These are phyloP conservation scores for Cyclotella baltica DNA, from an alignment of 108 stramenopile genomes.

Conservation along the genomic window DNA sequence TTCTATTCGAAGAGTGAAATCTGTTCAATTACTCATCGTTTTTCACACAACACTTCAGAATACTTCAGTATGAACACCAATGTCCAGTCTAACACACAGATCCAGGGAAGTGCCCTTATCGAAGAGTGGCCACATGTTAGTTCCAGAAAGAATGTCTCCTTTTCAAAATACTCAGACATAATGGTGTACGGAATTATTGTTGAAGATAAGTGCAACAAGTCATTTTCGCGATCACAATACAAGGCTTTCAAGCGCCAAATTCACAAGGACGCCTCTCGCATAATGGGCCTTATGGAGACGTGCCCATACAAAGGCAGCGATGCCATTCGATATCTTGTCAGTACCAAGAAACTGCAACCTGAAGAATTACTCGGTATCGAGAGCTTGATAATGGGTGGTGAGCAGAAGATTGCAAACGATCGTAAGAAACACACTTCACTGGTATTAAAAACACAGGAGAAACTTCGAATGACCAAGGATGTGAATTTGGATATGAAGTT, in stretches of 20 bases:
- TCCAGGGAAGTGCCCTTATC: not conserved
- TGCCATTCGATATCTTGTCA: conserved; percentile 3
- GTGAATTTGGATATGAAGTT: conserved; percentile 1
- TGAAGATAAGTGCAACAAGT: not conserved
- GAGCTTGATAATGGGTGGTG: conserved; percentile 3
- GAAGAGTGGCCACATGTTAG: not conserved
- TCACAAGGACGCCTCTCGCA: not conserved
- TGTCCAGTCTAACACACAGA: no score
- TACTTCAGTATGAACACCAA: no score
- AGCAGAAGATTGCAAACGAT: not conserved
- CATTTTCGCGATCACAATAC: not conserved
- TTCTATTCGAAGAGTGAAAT: no score
- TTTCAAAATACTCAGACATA: not conserved
- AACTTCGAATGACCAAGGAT: not conserved
- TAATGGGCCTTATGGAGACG: not conserved
- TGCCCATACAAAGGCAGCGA: not conserved
- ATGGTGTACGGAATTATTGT: not conserved
- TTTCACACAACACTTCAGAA: no score
- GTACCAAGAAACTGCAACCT: not conserved
- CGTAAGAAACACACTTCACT: not conserved
- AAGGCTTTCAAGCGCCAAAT: not conserved
- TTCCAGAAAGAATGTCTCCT: not conserved
- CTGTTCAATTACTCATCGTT: no score
- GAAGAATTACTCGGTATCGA: conserved; percentile 5
- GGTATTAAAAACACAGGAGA: not conserved